Evolutionary conservation across 1,284 basidiomycete species (phyloP).

Genomic region (Stygiomarasmius scandens): DNA sequence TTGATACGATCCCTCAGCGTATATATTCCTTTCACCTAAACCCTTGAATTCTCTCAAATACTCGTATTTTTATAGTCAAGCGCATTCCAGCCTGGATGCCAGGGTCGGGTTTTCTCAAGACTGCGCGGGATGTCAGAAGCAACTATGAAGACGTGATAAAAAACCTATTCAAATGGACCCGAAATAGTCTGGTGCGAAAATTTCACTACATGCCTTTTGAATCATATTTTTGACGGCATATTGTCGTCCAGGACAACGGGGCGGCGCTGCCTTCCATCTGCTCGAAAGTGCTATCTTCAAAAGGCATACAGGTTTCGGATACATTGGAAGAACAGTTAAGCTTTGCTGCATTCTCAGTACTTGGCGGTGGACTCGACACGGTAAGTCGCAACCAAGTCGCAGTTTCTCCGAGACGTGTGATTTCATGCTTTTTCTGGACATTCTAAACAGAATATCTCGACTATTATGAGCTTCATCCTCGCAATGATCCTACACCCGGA

Average conservation of each 20-base stretch:
- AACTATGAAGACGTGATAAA: too few relatives aligned
- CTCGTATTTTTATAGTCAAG: constrained; percentile 13
- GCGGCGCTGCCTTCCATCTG: background rate
- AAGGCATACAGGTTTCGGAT: background rate
- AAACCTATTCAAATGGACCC: too few relatives aligned
- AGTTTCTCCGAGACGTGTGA: background rate
- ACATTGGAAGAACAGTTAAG: background rate
- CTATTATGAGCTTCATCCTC: background rate
- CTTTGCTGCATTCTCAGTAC: background rate
- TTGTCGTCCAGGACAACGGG: background rate
- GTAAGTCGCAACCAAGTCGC: constrained; percentile 12
- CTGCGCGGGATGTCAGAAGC: too few relatives aligned
- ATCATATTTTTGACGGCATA: background rate
- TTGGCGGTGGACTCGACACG: constrained; percentile 21
- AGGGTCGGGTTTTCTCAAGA: constrained; percentile 44
- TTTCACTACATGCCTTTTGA: background rate
- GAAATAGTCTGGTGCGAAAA: background rate
- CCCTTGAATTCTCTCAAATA: too few relatives aligned
- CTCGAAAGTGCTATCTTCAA: background rate
- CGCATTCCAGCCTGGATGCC: constrained; percentile 60
- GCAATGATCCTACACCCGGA: background rate
- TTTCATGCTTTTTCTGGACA: background rate
- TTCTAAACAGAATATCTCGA: background rate
- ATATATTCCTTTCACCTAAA: background rate
- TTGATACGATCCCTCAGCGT: constrained; percentile 26